Evolutionary conservation across 371 early-diverging fungal species (phyloP), one percentile per base, ranked within the genome.

Genomic region (Mucor piriformis): DNA sequence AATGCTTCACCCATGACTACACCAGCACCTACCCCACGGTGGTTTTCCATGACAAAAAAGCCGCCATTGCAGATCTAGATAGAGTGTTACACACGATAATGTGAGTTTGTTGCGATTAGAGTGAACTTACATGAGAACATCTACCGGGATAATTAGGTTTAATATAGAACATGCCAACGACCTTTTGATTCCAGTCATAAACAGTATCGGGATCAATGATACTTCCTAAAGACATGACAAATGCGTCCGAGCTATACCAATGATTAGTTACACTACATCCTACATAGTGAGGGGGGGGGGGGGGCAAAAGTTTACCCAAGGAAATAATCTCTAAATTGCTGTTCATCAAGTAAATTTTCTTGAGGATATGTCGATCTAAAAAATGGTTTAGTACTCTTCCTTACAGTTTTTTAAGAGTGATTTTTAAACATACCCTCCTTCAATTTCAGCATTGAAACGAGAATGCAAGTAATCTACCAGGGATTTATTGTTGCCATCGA

Each of bases 81-180:
- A 40, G 53, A 21, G 23, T 11, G 47, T 47, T 21, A 44, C 44
- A 44, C 44, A 23, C 18, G 18, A 43, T 20, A 43, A 24, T 8
- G 12, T 2, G 12, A 12, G 25, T 13, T 24, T 24, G 13, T 5
- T 20, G 11, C 5, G 24, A 44, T 5, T 6, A 29, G 29, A 8
- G 8, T 29, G 8, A 13, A 57, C 73, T 67, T 79, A 85, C 82
- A 61, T 84, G 82, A 29, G 84, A 81, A 54, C 81, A 79, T 29
- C 85, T 70, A 7, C 86, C 84, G 13, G 91, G 91, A 55, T 84
- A 92, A 59, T 92, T 92, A 6, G 90, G 91, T 70, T 90, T 90
- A 67, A 90, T 69, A 57, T 92, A 91, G 55, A 88, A 92, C 67
- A 82, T 82, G 37, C 91, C 92, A 21, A 90, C 46, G 0, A 88